These are phyloP conservation scores for Cladophialophora yegresii DNA, from an alignment of 2,329 filamentous ascomycete genomes.

Conservation along the genomic window DNA sequence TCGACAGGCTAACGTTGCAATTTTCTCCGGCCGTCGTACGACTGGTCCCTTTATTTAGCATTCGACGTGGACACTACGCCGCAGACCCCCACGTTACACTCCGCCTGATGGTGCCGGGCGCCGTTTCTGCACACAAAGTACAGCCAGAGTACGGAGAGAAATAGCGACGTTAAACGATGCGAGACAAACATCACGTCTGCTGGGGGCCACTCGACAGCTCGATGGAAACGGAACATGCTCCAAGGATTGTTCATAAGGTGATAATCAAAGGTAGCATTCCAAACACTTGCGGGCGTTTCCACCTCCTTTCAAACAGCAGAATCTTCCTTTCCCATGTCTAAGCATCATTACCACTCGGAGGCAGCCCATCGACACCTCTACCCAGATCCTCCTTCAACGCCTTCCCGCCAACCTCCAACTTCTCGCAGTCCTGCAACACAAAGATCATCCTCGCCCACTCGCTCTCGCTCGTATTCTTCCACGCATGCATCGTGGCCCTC, in stretches of 20 bases:
- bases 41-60: slow-evolving; percentile 12
- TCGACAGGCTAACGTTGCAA: not conserved
- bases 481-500: slow-evolving; percentile 49
- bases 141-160: not conserved
- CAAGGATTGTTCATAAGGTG: not conserved
- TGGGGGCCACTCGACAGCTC: not conserved
- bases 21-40: slow-evolving; percentile 6
- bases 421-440: slow-evolving; percentile 35
- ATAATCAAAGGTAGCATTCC: not conserved
- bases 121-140: not conserved
- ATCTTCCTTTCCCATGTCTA: not conserved
- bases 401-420: slow-evolving; percentile 32
- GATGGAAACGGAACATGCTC: no score
- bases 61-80: not conserved
- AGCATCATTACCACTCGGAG: slow-evolving; percentile 32
- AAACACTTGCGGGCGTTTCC: not conserved
- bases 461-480: slow-evolving; percentile 42
- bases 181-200: not conserved
- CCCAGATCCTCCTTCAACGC: slow-evolving; percentile 35
- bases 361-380: slow-evolving; percentile 29
- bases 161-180: not conserved
- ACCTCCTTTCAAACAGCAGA: not conserved
- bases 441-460: slow-evolving; percentile 37
- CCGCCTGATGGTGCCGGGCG: not conserved
- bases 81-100: not conserved